Conservation (phyloP, 2,329 filamentous ascomycete species). For the Thelonectria discophora region DNA sequence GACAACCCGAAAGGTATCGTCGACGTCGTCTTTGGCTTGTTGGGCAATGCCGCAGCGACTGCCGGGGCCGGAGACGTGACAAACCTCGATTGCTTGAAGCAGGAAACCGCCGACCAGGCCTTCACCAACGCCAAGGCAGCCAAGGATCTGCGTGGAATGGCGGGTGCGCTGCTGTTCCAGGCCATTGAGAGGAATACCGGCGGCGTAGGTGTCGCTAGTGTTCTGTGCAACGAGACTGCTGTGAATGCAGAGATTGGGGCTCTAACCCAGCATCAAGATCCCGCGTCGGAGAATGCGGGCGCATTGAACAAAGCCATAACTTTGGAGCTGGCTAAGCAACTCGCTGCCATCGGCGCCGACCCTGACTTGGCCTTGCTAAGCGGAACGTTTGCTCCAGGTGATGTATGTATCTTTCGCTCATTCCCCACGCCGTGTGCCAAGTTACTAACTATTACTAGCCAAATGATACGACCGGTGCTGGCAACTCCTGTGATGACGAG, state of each 20-base stretch:
- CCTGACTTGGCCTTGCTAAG: conserved; percentile 67
- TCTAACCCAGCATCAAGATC: conserved; percentile 73
- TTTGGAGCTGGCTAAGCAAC: conserved; percentile 66
- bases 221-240: conserved; percentile 63
- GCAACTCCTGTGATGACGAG: conserved; percentile 57
- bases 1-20: conserved; percentile 61
- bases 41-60: conserved; percentile 55
- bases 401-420: conserved; percentile 49
- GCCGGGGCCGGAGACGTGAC: conserved; percentile 50
- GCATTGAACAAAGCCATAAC: conserved; percentile 69
- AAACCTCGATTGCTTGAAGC: conserved; percentile 56
- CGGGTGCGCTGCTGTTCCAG: conserved; percentile 62
- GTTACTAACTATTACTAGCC: conserved; percentile 14
- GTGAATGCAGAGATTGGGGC: conserved; percentile 73
- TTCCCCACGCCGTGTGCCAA: not conserved
- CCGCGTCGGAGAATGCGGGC: conserved; percentile 65
- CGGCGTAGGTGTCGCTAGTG: conserved; percentile 34
- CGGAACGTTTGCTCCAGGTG: conserved; percentile 70
- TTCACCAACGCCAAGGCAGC: conserved; percentile 67
- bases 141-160: conserved; percentile 62
- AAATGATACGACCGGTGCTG: conserved; percentile 34
- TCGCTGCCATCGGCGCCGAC: conserved; percentile 69
- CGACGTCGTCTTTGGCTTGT: conserved; percentile 61
- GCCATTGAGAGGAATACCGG: conserved; percentile 62
- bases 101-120: conserved; percentile 64